Evolutionary conservation across 139 green algal genomes (phyloP).

Genomic region (Chlamydomonas incerta): DNA sequence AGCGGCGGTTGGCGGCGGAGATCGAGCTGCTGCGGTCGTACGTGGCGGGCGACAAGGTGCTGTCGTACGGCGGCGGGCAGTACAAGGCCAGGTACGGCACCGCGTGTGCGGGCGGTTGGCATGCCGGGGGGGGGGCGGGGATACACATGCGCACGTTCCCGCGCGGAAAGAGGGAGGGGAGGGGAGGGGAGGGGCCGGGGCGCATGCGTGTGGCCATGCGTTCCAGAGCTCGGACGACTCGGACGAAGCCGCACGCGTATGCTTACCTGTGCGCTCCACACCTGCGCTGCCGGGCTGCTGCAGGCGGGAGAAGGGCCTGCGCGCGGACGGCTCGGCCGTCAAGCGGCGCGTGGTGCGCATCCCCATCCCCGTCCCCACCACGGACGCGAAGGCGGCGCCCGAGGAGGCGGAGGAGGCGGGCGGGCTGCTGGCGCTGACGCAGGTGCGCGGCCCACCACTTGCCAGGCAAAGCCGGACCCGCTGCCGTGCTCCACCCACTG

Average conservation of each 20-base stretch:
- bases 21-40: not conserved
- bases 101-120: not conserved
- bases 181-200: no score
- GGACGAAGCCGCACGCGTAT: no score
- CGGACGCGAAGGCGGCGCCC: no score
- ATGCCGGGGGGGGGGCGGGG: not conserved
- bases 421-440: no score
- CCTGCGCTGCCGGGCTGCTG: no score
- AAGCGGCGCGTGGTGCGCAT: slow-evolving; percentile 4
- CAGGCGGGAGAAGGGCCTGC: not conserved
- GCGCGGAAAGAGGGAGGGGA: not conserved
- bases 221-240: not conserved
- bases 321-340: not conserved
- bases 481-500: no score
- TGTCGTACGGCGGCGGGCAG: not conserved
- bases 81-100: not conserved
- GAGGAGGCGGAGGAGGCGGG: no score
- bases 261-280: no score
- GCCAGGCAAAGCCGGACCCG: no score
- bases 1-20: not conserved
- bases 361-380: not conserved
- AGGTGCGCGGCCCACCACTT: no score
- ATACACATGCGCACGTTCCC: not conserved
- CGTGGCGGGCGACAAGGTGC: not conserved
- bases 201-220: no score